Conservation (phyloP, 2,329 filamentous ascomycete genomes). For the Fusarium neocosmosporiellum region DNA sequence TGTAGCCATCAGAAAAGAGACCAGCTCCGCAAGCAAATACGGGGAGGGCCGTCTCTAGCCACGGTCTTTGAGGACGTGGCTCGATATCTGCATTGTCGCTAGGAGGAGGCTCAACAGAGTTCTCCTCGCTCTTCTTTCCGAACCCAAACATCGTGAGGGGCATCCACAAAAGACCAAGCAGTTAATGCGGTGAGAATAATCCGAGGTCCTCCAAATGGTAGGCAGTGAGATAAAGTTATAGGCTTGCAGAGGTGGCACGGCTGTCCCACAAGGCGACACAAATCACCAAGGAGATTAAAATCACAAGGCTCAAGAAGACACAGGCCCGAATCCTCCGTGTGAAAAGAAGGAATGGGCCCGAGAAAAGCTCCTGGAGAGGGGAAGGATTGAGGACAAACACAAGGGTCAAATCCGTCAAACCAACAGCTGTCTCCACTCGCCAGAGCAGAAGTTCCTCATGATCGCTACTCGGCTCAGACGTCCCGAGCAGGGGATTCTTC, state of each 20-base stretch:
- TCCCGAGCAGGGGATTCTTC: constrained; percentile 20
- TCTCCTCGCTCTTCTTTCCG: constrained; percentile 21
- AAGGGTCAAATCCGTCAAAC: background rate
- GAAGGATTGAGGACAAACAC: background rate
- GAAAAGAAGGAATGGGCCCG: background rate
- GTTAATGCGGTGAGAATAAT: background rate
- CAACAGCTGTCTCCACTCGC: background rate
- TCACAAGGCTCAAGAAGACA: background rate
- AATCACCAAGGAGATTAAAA: background rate
- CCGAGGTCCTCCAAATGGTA: background rate
- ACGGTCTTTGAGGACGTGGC: constrained; percentile 21
- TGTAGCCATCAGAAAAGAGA: constrained; percentile 90
- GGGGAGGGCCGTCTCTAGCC: constrained; percentile 59
- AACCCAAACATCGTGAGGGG: constrained; percentile 32
- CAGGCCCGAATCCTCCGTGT: background rate
- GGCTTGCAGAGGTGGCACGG: background rate
- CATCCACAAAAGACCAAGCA: background rate
- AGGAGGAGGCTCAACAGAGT: constrained; percentile 13
- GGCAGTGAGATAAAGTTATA: background rate
- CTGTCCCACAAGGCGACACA: background rate
- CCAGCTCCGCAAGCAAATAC: constrained; percentile 91
- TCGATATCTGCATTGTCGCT: constrained; percentile 13
- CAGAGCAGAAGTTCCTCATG: background rate
- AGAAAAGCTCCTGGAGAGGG: background rate
- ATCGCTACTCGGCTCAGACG: constrained; percentile 23